These are phyloP conservation scores for Leptographium lundbergii DNA, from an alignment of 2,329 filamentous ascomycete species.

Conservation along the genomic window DNA sequence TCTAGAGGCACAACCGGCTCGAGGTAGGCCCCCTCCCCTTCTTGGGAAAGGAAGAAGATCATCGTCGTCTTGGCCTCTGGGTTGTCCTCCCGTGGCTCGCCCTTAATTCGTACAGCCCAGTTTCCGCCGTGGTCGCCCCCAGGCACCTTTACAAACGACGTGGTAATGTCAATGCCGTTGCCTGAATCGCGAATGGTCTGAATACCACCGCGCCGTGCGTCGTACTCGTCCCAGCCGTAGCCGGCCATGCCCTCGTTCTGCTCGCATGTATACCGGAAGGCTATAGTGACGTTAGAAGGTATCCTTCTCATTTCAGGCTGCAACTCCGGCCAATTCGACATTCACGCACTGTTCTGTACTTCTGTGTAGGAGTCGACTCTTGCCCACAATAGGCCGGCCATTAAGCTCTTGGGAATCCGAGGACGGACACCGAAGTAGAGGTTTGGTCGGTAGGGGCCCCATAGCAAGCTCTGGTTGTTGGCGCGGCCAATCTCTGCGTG, in stretches of 20 bases:
- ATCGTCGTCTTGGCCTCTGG: constrained; percentile 62
- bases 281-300: constrained; percentile 26
- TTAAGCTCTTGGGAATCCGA: constrained; percentile 66
- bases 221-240: constrained; percentile 97
- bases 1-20: constrained; percentile 38
- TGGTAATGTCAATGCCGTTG: constrained; percentile 83
- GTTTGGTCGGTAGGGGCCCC: constrained; percentile 91
- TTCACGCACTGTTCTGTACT: constrained; percentile 53
- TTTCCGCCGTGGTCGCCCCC: constrained; percentile 76
- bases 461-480: constrained; percentile 78
- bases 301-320: background rate
- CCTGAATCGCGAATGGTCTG: constrained; percentile 84
- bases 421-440: constrained; percentile 87
- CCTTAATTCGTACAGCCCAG: constrained; percentile 84
- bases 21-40: constrained; percentile 50
- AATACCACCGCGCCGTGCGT: constrained; percentile 72
- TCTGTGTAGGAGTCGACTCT: constrained; percentile 67
- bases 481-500: constrained; percentile 36
- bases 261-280: constrained; percentile 88
- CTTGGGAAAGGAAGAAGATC: constrained; percentile 70
- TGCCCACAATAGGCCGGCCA: constrained; percentile 78
- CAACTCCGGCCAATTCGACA: background rate
- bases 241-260: constrained; percentile 88
- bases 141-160: constrained; percentile 85
- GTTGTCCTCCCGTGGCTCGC: constrained; percentile 59